Conservation (phyloP, 148 eudicot genomes). For the Rhododendron griersonianum region DNA sequence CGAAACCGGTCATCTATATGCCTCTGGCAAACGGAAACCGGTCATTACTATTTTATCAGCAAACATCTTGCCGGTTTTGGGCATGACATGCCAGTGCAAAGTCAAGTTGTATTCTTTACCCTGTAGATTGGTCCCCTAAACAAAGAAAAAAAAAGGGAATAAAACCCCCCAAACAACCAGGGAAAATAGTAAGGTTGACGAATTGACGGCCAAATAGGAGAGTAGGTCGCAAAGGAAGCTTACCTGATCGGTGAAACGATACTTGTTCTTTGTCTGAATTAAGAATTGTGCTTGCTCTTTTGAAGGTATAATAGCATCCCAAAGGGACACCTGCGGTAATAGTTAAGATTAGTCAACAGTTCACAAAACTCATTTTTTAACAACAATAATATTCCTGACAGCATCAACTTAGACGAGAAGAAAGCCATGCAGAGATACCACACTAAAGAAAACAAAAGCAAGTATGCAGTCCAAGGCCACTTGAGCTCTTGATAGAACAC, state of each 20-base stretch:
- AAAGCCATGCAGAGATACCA: background rate
- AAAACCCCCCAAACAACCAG: background rate
- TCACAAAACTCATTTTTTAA: background rate
- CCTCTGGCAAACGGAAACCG: conserved; percentile 60
- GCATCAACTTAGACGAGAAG: background rate
- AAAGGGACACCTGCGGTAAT: conserved; percentile 61
- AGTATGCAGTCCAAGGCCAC: background rate
- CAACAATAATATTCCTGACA: background rate
- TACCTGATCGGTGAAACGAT: conserved; percentile 81
- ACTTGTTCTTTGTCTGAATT: conserved; percentile 76
- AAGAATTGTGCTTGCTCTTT: conserved; percentile 65
- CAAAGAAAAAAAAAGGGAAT: background rate
- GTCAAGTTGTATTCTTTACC: conserved; percentile 81
- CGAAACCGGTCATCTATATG: conserved; percentile 39
- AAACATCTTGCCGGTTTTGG: conserved; percentile 91
- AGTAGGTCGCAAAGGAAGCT: conserved; percentile 7
- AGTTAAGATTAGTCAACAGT: background rate
- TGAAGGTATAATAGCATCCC: conserved; percentile 89
- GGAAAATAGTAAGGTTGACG: background rate
- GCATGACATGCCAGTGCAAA: conserved; percentile 95
- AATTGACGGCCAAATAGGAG: background rate
- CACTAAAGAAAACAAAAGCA: background rate
- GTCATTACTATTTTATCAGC: conserved; percentile 63
- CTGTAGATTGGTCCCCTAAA: conserved; percentile 70
- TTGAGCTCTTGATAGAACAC: background rate